Evolutionary conservation across 164 flowering plant genomes (phyloP).

Genomic region (Stephania cephalantha): DNA sequence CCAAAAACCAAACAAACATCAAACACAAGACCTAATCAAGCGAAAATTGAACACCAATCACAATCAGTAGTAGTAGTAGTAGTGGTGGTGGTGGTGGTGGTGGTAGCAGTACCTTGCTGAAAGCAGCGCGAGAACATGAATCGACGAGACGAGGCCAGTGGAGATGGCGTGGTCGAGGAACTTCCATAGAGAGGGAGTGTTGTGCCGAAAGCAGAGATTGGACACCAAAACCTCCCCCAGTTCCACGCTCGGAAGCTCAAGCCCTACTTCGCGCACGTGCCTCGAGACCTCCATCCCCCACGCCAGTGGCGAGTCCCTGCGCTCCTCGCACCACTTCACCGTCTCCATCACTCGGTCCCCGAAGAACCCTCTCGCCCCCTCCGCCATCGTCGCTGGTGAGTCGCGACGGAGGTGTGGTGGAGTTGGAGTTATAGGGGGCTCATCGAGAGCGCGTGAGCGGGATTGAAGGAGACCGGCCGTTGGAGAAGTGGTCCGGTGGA

Average conservation of each 20-base stretch:
- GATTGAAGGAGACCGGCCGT: no score
- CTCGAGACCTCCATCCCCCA: constrained; percentile 45
- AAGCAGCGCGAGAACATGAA: constrained; percentile 58
- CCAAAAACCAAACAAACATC: no score
- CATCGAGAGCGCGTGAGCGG: no score
- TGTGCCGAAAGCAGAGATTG: constrained; percentile 40
- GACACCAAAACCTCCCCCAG: constrained; percentile 39
- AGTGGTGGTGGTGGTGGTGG: no score
- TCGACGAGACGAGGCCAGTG: constrained; percentile 42
- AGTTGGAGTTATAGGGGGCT: no score
- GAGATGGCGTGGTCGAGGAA: constrained; percentile 41
- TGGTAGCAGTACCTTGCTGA: constrained; percentile 30
- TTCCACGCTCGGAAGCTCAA: constrained; percentile 35
- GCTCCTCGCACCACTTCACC: constrained; percentile 33
- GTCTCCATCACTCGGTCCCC: constrained; percentile 33
- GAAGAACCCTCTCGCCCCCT: constrained; percentile 20
- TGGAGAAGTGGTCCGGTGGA: no score
- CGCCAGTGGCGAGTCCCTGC: constrained; percentile 32
- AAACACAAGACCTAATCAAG: no score
- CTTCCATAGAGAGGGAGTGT: constrained; percentile 53
- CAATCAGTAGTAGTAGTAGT: no score
- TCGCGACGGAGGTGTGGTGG: no score
- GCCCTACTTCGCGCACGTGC: constrained; percentile 22
- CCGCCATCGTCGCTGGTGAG: no score
- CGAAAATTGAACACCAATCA: no score